Percentiles rank a stretch among this genome's conserved stretches.
These are phyloP conservation scores for Neopestalotiopsis sp. DNA, from an alignment of 2,329 filamentous ascomycete genomes.

Conservation along the genomic window DNA sequence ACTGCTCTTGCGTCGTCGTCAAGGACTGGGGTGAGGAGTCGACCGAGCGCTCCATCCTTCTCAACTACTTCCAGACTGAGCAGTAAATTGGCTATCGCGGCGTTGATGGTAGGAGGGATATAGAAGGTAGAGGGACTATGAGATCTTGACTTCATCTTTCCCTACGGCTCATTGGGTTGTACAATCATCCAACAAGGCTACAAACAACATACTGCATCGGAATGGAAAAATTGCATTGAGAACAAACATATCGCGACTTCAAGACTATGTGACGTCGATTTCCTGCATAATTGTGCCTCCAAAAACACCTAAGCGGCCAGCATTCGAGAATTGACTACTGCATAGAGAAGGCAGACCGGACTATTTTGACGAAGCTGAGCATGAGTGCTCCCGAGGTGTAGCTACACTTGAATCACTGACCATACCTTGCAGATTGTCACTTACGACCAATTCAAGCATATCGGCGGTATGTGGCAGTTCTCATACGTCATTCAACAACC, in stretches of 20 bases:
- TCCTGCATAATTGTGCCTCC: background rate
- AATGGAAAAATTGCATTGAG: constrained; percentile 42
- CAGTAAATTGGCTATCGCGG: constrained; percentile 56
- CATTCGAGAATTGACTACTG: too few relatives aligned
- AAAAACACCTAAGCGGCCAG: too few relatives aligned
- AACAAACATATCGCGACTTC: constrained; percentile 15
- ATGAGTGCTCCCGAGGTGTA: too few relatives aligned
- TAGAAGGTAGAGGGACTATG: constrained; percentile 31
- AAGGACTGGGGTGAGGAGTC: constrained; percentile 99
- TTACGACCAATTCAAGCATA: too few relatives aligned
- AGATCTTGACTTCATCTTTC: constrained; percentile 31
- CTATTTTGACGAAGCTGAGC: too few relatives aligned
- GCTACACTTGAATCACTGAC: too few relatives aligned
- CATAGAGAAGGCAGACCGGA: too few relatives aligned
- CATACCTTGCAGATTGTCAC: too few relatives aligned
- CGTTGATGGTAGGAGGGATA: constrained; percentile 35
- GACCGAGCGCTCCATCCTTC: constrained; percentile 96
- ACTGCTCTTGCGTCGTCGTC: constrained; percentile 99
- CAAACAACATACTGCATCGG: constrained; percentile 33
- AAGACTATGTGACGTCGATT: background rate
- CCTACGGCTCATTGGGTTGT: constrained; percentile 31
- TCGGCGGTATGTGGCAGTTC: background rate
- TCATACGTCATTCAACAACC: too few relatives aligned
- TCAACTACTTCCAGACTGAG: constrained; percentile 99
- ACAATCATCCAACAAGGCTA: constrained; percentile 23